Percentiles rank a stretch among this genome's conserved stretches.
phyloP scores from a whole-genome alignment of 495 filamentous ascomycete species.

The Cladorrhinum samala region DNA sequence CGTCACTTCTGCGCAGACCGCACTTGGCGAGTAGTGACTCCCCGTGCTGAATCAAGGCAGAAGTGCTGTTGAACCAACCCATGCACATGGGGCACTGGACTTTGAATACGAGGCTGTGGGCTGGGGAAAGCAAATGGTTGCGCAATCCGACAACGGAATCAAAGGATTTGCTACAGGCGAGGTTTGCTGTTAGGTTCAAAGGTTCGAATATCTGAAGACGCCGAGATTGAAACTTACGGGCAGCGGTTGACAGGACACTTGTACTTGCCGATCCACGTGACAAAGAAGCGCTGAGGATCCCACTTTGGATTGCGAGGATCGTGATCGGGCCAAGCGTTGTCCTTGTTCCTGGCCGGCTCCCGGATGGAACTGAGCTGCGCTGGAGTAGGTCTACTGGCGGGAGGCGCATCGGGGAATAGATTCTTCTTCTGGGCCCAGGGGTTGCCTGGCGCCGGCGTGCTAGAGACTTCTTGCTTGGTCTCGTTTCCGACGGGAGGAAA shows the following conservation, averaged over 20 bases:
- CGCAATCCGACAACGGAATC: constrained; percentile 11
- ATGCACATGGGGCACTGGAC: constrained; percentile 31
- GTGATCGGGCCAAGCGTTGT: constrained; percentile 5
- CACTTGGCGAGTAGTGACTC: constrained; percentile 25
- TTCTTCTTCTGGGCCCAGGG: constrained; percentile 18
- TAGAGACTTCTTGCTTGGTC: constrained; percentile 1
- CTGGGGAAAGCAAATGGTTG: constrained; percentile 28
- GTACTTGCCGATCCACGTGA: constrained; percentile 24
- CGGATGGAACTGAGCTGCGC: constrained; percentile 2
- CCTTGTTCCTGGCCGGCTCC: not conserved
- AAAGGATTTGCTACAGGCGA: constrained; percentile 33
- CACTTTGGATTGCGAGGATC: constrained; percentile 29
- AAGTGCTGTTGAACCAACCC: constrained; percentile 19
- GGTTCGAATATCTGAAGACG: not conserved
- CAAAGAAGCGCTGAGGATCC: constrained; percentile 22
- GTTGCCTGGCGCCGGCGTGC: not conserved
- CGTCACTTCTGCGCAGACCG: constrained; percentile 11
- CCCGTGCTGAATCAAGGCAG: constrained; percentile 29
- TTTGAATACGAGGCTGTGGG: constrained; percentile 16
- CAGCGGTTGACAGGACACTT: constrained; percentile 38
- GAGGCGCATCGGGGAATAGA: constrained; percentile 14
- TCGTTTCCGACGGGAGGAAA: not conserved
- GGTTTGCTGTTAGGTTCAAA: constrained; percentile 3
- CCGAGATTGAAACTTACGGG: constrained; percentile 21
- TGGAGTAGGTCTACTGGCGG: constrained; percentile 1